Conservation (phyloP, 805 yeast species). For the Starmerella potacharoeniae region DNA sequence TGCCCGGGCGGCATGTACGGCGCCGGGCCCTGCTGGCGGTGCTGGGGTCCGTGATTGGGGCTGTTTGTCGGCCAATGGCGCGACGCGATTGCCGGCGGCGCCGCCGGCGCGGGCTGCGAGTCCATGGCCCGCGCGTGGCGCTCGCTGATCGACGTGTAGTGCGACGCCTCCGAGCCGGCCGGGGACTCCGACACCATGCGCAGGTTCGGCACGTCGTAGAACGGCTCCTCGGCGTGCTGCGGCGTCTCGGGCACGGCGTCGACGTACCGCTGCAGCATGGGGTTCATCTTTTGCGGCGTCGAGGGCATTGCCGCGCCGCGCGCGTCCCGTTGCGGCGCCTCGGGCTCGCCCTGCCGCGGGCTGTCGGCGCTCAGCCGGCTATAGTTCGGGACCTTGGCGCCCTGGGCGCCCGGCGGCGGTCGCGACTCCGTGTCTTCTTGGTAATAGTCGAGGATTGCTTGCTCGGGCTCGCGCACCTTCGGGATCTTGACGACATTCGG, state of each 20-base stretch:
- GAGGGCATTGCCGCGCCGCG: background rate
- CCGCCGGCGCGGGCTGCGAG: background rate
- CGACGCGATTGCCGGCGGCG: background rate
- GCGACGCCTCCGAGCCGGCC: slow-evolving; percentile 13
- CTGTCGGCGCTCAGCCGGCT: slow-evolving; percentile 14
- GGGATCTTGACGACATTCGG: slow-evolving; percentile 28
- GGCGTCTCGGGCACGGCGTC: background rate
- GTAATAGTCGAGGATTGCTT: slow-evolving; percentile 9
- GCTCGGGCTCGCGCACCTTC: slow-evolving; percentile 16
- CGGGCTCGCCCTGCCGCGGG: background rate
- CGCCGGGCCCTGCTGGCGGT: background rate
- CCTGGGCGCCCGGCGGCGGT: background rate
- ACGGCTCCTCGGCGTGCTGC: slow-evolving; percentile 1
- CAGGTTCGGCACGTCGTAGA: slow-evolving; percentile 6
- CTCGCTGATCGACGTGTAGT: slow-evolving; percentile 19
- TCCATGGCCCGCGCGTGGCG: slow-evolving; percentile 1
- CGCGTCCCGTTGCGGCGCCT: background rate
- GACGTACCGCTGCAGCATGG: slow-evolving; percentile 11
- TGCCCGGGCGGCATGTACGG: slow-evolving; percentile 3
- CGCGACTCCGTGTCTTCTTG: slow-evolving; percentile 8
- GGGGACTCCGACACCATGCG: slow-evolving; percentile 7
- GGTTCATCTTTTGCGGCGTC: background rate
- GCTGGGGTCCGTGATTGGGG: background rate
- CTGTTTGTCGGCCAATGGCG: background rate
- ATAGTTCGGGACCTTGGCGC: slow-evolving; percentile 14